phyloP scores from a whole-genome alignment of 2,329 filamentous ascomycete genomes.

The Fusarium luffae region DNA sequence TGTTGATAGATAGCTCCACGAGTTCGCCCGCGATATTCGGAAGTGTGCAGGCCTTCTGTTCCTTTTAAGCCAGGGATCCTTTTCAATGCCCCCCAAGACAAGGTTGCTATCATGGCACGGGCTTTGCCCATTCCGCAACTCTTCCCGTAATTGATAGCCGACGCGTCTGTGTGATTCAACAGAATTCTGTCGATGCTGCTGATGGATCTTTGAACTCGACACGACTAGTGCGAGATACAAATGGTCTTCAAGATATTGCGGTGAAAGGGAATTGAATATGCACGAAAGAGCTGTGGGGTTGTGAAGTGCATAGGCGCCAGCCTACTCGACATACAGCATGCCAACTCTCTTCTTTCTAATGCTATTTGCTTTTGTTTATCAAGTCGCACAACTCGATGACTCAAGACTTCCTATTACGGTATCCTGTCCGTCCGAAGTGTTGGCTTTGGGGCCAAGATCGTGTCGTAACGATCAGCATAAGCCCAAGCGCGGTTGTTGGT shows the following conservation, averaged over 20 bases:
- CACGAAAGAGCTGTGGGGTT: background rate
- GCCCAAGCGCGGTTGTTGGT: conserved; percentile 33
- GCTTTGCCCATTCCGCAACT: conserved; percentile 20
- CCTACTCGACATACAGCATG: conserved; percentile 15
- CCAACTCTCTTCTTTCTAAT: conserved; percentile 24
- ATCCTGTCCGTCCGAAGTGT: conserved; percentile 27
- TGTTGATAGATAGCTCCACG: conserved; percentile 14
- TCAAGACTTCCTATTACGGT: conserved; percentile 27
- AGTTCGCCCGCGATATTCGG: conserved; percentile 21
- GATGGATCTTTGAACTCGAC: background rate
- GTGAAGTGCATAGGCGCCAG: conserved; percentile 42
- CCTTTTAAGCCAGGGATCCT: conserved; percentile 21
- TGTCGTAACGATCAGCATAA: conserved; percentile 28
- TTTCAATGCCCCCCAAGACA: conserved; percentile 38
- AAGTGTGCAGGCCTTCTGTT: conserved; percentile 22
- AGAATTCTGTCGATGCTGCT: background rate
- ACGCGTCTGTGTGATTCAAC: background rate
- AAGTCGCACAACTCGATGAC: conserved; percentile 19
- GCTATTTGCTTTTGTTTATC: conserved; percentile 35
- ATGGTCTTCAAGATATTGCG: background rate
- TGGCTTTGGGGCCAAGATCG: conserved; percentile 22
- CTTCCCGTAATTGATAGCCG: conserved; percentile 20
- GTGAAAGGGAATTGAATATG: background rate
- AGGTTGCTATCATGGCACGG: conserved; percentile 8
- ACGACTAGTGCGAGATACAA: background rate